A percentile compares a stretch with the other conserved stretches of the same genome.
Conservation (phyloP, 768 basidiomycete genomes). For the Termitomyces heimii region DNA sequence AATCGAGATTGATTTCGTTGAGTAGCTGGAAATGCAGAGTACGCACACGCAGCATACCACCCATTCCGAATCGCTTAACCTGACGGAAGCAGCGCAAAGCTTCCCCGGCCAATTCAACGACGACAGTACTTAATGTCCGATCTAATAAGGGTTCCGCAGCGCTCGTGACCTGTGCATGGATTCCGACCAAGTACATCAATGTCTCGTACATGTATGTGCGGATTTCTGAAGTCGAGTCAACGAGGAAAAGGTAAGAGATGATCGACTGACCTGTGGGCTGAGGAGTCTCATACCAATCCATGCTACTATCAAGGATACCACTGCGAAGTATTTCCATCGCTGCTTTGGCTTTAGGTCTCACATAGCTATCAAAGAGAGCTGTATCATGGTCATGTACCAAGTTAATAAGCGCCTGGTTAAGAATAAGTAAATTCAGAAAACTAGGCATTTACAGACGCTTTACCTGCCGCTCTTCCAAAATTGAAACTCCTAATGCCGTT, state of each 20-base stretch:
- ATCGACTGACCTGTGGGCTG: slow-evolving; percentile 67
- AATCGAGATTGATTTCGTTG: not conserved
- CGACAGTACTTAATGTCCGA: slow-evolving; percentile 73
- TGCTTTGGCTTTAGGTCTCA: slow-evolving; percentile 72
- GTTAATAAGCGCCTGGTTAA: slow-evolving; percentile 57
- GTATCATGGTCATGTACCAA: slow-evolving; percentile 83
- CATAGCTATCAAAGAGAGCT: slow-evolving; percentile 83
- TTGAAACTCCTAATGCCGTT: slow-evolving; percentile 62
- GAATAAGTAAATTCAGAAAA: not conserved
- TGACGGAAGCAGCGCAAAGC: slow-evolving; percentile 83
- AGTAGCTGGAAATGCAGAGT: not conserved
- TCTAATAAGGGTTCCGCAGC: slow-evolving; percentile 77
- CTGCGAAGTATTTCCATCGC: slow-evolving; percentile 63
- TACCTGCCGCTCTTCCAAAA: slow-evolving; percentile 71
- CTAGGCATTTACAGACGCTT: slow-evolving; percentile 11
- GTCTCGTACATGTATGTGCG: slow-evolving; percentile 91
- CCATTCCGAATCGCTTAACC: slow-evolving; percentile 92
- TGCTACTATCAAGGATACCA: slow-evolving; percentile 73
- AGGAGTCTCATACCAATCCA: slow-evolving; percentile 94
- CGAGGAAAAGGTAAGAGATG: slow-evolving; percentile 22
- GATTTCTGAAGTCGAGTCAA: slow-evolving; percentile 51
- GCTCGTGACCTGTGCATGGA: slow-evolving; percentile 86
- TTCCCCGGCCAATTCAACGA: slow-evolving; percentile 79
- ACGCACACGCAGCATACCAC: slow-evolving; percentile 93
- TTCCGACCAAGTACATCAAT: slow-evolving; percentile 81